Conservation (phyloP, 140 eudicot genomes). For the Oenanthe javanica region DNA sequence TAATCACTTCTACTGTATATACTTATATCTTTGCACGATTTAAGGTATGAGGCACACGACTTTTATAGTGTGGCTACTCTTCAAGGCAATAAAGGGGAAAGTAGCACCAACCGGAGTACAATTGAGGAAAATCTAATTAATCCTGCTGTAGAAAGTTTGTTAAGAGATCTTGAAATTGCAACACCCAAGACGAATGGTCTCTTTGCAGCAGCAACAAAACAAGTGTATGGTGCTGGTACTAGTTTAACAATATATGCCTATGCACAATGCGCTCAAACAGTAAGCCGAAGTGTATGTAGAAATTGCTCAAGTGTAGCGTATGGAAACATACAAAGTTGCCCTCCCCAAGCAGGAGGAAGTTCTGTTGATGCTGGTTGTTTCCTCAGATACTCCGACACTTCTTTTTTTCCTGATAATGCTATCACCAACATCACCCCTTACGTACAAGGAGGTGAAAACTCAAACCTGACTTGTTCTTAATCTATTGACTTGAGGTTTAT, state of each 20-base stretch:
- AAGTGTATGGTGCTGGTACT: background rate
- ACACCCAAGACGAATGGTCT: conserved; percentile 1
- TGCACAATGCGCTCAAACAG: conserved; percentile 11
- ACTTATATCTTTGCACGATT: background rate
- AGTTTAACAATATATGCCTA: background rate
- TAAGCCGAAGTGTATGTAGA: background rate
- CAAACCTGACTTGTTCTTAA: background rate
- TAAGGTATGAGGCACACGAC: conserved; percentile 6
- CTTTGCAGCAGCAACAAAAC: conserved; percentile 3
- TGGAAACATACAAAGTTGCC: background rate
- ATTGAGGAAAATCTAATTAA: background rate
- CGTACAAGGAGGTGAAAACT: background rate
- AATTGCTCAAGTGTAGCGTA: background rate
- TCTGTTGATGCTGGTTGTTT: conserved; percentile 9
- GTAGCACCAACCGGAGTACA: background rate
- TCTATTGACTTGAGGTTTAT: background rate
- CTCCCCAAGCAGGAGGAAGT: background rate
- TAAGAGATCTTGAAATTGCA: conserved; percentile 1
- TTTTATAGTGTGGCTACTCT: background rate
- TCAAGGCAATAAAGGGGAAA: background rate
- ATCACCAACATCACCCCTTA: background rate
- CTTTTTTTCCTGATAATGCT: background rate
- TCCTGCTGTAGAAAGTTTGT: conserved; percentile 2
- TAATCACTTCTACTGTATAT: background rate
- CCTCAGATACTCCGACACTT: conserved; percentile 1